Percentiles rank a stretch among this genome's conserved stretches.
These are phyloP conservation scores for Lentinus polychrous DNA, from an alignment of 1,284 basidiomycete genomes.

Conservation along the genomic window DNA sequence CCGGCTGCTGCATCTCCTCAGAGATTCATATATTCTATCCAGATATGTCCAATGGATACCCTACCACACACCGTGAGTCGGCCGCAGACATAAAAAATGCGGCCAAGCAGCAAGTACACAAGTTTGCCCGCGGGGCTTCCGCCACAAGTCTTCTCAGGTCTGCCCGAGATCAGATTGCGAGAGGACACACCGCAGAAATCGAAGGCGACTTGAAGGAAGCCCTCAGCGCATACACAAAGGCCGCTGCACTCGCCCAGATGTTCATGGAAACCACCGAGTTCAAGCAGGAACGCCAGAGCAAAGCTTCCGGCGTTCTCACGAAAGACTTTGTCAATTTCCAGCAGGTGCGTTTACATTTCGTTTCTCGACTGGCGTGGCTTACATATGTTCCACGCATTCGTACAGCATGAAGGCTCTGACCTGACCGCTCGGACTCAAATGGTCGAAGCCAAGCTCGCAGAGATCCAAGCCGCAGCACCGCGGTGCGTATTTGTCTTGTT, in stretches of 20 bases:
- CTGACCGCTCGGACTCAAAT: conserved; percentile 38
- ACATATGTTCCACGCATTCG: conserved; percentile 8
- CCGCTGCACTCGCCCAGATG: conserved; percentile 49
- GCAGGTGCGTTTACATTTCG: conserved; percentile 35
- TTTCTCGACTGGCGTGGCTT: background rate
- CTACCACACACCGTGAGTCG: conserved; percentile 25
- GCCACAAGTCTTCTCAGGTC: conserved; percentile 48
- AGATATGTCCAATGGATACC: conserved; percentile 30
- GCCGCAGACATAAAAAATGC: conserved; percentile 58
- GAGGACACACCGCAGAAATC: conserved; percentile 43
- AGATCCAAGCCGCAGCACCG: conserved; percentile 42
- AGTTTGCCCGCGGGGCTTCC: conserved; percentile 47
- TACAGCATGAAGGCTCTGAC: conserved; percentile 43
- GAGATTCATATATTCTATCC: background rate
- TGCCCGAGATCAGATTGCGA: conserved; percentile 48
- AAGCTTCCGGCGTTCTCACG: conserved; percentile 38
- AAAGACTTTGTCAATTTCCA: conserved; percentile 55
- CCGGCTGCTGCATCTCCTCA: conserved; percentile 3
- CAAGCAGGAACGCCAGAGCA: conserved; percentile 38
- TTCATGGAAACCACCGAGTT: conserved; percentile 55
- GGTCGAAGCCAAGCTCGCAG: conserved; percentile 53
- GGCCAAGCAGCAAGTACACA: conserved; percentile 50
- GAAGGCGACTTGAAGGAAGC: conserved; percentile 55
- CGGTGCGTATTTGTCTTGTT: conserved; percentile 29
- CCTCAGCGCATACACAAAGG: conserved; percentile 49